Base-by-base conservation (phyloP, 2,329 filamentous ascomycete genomes). In the Chrysoporthe cubensis region DNA sequence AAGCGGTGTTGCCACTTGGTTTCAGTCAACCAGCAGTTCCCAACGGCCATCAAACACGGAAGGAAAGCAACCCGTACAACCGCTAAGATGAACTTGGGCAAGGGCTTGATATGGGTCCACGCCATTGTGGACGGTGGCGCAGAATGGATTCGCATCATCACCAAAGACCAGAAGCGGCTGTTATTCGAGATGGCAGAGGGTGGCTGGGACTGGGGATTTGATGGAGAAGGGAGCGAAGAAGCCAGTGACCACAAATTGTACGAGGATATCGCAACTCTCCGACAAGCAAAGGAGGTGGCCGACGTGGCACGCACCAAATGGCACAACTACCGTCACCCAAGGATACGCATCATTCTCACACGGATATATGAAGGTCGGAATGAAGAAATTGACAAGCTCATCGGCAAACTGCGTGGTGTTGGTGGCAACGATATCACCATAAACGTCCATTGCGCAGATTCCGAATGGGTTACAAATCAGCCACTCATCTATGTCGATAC, bases 61-160 rank as follows among this genome's bases (percentile, higher is more conserved):
- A 2, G 2, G 13, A 34, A 43, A 18, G 9, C 48, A 5, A 13
- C 4, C 40, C 7, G 9, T n/a, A 2, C 43, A 50, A 11, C 13
- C 13, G 50, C 50, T 16, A 32, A 70, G 62, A 13, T 37, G 13
- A 50, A 57, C 14, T 13, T 50, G 43, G 59, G 48, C 40, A 50
- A 32, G 13, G 65, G 64, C 16, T 43, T 46, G 34, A 40, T 62
- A 34, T 62, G 57, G 7, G 66, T 72, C 4, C 75, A 79, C 50
- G 78, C 77, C 1, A 74, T 78, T 2, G 75, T 78, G 2, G 76
- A 78, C 48, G 73, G 74, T 42, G 78, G 78, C 4, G 73, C 73
- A 1, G 73, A 73, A 26, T 79, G 78, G 78, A 68, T 79, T 43
- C 77, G 77, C 40, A 74, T 79, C 59, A 54, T 79, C 32, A 75